Conservation (phyloP, 257 asterid species). For the Fraxinus cuspidata region DNA sequence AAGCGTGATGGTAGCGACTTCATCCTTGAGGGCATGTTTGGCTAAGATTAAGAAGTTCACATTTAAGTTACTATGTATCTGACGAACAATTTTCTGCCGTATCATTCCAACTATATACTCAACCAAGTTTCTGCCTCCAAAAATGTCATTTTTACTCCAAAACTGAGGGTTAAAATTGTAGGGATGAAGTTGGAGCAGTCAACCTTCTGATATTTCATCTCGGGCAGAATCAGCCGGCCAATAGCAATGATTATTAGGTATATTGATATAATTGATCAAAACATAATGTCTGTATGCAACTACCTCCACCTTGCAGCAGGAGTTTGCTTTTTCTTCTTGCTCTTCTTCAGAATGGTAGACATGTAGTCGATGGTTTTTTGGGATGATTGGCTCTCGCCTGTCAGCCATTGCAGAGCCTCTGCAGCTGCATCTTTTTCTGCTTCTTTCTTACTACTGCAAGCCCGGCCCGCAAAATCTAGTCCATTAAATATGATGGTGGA, state of each 20-base stretch:
- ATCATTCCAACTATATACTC: neutral
- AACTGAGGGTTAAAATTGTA: neutral
- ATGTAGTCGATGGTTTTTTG: conserved; percentile 47
- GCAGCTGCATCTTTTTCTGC: conserved; percentile 95
- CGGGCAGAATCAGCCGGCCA: neutral
- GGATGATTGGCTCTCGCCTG: conserved; percentile 73
- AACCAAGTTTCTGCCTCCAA: conserved; percentile 13
- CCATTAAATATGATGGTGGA: conserved; percentile 76
- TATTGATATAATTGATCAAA: neutral
- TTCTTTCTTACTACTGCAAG: conserved; percentile 79
- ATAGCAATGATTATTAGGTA: neutral
- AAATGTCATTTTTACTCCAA: conserved; percentile 3
- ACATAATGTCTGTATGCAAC: conserved; percentile 11
- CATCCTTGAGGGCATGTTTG: neutral
- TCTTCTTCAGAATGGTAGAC: conserved; percentile 72
- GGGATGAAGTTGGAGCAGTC: neutral
- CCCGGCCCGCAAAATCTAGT: conserved; percentile 72
- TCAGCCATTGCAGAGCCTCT: conserved; percentile 85
- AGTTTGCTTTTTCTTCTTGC: conserved; percentile 47
- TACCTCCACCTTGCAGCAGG: conserved; percentile 69
- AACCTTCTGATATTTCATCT: neutral
- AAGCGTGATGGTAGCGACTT: neutral
- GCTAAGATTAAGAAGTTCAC: neutral
- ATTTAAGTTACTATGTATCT: neutral
- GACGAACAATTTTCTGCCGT: neutral